phyloP scores from a whole-genome alignment of 352 stramenopile genomes.

The Phytophthora foliorum region DNA sequence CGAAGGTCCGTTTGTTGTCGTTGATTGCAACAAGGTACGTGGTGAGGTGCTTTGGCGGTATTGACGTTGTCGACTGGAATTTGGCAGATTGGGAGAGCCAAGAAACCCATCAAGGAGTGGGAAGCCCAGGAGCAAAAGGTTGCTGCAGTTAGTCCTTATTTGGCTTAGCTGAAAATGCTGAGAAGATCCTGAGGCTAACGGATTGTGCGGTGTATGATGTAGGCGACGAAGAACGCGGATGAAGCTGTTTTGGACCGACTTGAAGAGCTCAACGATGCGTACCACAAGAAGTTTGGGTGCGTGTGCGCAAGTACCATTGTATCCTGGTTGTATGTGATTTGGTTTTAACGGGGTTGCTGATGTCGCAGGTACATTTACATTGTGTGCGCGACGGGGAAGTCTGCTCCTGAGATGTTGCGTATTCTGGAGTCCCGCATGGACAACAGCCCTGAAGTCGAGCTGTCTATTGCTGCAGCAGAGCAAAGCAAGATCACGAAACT shows the following conservation, averaged over 20 bases:
- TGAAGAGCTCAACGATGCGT: slow-evolving; percentile 71
- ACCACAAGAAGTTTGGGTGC: slow-evolving; percentile 77
- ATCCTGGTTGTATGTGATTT: neutral
- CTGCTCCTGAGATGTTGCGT: slow-evolving; percentile 74
- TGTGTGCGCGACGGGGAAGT: slow-evolving; percentile 84
- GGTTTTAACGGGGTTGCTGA: neutral
- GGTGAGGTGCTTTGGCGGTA: neutral
- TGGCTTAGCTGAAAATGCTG: neutral
- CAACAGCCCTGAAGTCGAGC: slow-evolving; percentile 57
- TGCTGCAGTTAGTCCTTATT: neutral
- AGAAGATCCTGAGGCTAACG: neutral
- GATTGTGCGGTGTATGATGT: neutral
- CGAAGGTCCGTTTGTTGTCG: slow-evolving; percentile 44
- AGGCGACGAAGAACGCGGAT: slow-evolving; percentile 67
- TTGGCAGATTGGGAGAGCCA: slow-evolving; percentile 70
- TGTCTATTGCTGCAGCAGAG: slow-evolving; percentile 68
- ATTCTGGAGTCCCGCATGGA: slow-evolving; percentile 70
- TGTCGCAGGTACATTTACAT: slow-evolving; percentile 79
- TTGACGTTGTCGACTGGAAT: slow-evolving; percentile 2
- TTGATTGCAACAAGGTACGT: neutral
- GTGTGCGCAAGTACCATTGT: neutral
- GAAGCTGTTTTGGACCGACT: slow-evolving; percentile 64
- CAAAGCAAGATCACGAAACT: slow-evolving; percentile 87
- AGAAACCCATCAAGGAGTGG: slow-evolving; percentile 74
- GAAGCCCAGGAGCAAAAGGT: slow-evolving; percentile 84